A percentile compares a stretch with the other conserved stretches of the same genome.
phyloP scores from a whole-genome alignment of 129 eudicot genomes.

The Lactuca saligna region DNA sequence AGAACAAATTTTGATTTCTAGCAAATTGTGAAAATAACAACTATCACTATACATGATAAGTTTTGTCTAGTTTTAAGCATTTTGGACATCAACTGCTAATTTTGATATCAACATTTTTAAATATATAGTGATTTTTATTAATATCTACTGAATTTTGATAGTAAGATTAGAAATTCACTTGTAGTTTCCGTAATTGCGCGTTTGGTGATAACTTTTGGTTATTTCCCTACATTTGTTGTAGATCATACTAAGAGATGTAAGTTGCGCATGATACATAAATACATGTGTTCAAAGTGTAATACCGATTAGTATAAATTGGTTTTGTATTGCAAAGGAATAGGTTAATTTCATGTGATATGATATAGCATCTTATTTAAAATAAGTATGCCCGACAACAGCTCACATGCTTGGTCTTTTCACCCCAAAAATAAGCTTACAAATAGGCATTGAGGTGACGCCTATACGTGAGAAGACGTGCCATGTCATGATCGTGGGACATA shows the following conservation, averaged over 20 bases:
- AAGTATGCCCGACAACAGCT: slow-evolving; percentile 25
- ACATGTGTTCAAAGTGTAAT: not conserved
- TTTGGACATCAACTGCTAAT: too few species aligned
- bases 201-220: not conserved
- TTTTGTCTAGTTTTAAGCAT: not conserved
- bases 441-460: slow-evolving; percentile 1
- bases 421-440: slow-evolving; percentile 19
- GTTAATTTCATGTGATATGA: not conserved
- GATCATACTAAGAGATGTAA: not conserved
- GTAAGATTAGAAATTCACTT: too few species aligned
- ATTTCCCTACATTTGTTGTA: not conserved
- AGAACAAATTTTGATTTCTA: not conserved
- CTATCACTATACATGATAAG: not conserved
- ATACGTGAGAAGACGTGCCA: slow-evolving; percentile 23
- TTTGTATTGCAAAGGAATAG: not conserved
- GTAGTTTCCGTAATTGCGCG: too few species aligned
- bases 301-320: slow-evolving; percentile 4
- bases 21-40: not conserved
- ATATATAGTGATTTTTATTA: too few species aligned
- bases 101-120: too few species aligned
- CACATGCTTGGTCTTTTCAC: slow-evolving; percentile 28
- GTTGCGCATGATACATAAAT: not conserved
- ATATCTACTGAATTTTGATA: too few species aligned
- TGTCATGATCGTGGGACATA: slow-evolving; percentile 22
- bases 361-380: not conserved